Evolutionary conservation across 305 asterid genomes (phyloP), one percentile per base, ranked within the genome.

Genomic region (Solanum hybrid): DNA sequence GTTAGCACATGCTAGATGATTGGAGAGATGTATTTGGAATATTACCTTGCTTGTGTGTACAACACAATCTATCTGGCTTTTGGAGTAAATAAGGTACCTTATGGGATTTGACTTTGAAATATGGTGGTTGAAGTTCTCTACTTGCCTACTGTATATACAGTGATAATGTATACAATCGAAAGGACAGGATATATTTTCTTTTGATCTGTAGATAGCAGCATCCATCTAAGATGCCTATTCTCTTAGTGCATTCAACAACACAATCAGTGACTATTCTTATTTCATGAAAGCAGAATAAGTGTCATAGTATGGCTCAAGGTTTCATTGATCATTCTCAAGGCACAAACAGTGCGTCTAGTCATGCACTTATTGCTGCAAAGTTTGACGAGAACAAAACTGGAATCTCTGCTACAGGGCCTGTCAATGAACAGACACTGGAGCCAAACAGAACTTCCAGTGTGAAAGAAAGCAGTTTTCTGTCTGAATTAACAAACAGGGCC

Each of bases 361-460:
- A 94, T 77, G 94, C 94, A 75, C 79, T 93, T 70, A 86, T 92
- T 89, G 93, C 95, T 22, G 91, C 93, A 86, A 96, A 93, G 92
- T 91, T 92, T 75, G 96, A 94, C 4, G 96, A 93, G 90, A 94
- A 88, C 86, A 96, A 94, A 91, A 92, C 86, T 70, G 91, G 87
- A 72, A 77, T 82, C 85, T 90, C 95, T 90, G 92, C 94, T 3
- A 91, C 91, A 90, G 91, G 91, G 90, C 94, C 95, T 37, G 87
- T 91, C 91, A 93, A 92, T 75, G 97, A 95, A 82, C 96, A 95
- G 89, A 95, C 93, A 89, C 93, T 93, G 31, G 99, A 95, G 87
- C 92, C 97, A 6, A 96, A 94, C 87, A 91, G 93, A 34, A 93
- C 93, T 92, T 91, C 95, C 37, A 90, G 93, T 86, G 91, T 95